A percentile compares a stretch with the other conserved stretches of the same genome.
Evolutionary conservation across 1,284 basidiomycete species (phyloP).

Genomic region (Prillingera fragicola): DNA sequence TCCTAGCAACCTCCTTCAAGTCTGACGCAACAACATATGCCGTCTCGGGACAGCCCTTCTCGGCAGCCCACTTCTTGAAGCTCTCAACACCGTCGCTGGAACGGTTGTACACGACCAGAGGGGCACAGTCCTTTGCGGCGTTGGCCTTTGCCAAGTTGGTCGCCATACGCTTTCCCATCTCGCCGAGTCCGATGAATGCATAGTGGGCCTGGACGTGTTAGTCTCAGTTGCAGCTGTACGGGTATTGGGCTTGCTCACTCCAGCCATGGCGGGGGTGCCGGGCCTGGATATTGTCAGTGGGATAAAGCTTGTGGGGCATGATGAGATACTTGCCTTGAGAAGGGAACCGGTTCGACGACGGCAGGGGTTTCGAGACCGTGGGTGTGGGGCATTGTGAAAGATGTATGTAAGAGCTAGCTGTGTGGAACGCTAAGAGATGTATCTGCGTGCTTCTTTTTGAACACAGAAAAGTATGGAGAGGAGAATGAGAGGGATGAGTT

Average conservation of each 20-base stretch:
- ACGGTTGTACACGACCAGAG: constrained; percentile 47
- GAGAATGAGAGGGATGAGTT: too few relatives aligned
- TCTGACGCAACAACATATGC: constrained; percentile 35
- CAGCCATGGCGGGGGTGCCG: not conserved
- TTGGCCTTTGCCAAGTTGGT: constrained; percentile 42
- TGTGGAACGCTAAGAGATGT: too few relatives aligned
- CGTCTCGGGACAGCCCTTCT: constrained; percentile 25
- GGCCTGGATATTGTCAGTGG: not conserved
- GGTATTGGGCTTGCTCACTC: not conserved
- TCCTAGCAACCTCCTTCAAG: constrained; percentile 39
- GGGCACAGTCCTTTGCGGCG: constrained; percentile 25
- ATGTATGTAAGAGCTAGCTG: too few relatives aligned
- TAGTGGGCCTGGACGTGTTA: constrained; percentile 22
- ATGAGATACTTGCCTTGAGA: constrained; percentile 38
- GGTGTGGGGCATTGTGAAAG: not conserved
- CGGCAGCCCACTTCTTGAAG: constrained; percentile 36
- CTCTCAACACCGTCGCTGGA: constrained; percentile 29
- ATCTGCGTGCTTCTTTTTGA: too few relatives aligned
- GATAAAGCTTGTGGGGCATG: not conserved
- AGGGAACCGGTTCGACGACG: constrained; percentile 34
- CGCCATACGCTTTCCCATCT: constrained; percentile 47
- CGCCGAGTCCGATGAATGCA: constrained; percentile 47
- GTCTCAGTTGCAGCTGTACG: not conserved
- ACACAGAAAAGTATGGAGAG: too few relatives aligned
- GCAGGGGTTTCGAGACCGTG: not conserved